A percentile compares a stretch with the other conserved stretches of the same genome.
Evolutionary conservation across 78 protist species (phyloP).

Genomic region (Dictyostelium purpureum): DNA sequence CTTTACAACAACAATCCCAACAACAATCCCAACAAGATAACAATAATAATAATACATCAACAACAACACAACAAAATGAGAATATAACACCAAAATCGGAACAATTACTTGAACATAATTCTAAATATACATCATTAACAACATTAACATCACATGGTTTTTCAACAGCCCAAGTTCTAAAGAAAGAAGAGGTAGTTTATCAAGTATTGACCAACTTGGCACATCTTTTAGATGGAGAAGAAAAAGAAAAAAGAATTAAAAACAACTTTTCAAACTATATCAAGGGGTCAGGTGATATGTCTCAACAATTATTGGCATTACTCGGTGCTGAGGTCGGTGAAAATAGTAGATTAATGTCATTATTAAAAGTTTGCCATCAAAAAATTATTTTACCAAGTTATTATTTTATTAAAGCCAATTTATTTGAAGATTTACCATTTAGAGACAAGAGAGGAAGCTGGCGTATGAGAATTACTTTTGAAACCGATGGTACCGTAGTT

Average conservation of each 20-base stretch:
- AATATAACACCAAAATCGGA: conserved; percentile 4
- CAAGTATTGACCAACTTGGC: conserved; percentile 31
- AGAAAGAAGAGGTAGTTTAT: conserved; percentile 62
- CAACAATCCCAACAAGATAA: not conserved
- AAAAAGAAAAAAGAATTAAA: conserved; percentile 32
- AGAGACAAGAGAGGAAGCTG: conserved; percentile 67
- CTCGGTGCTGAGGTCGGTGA: conserved; percentile 12
- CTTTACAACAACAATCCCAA: not conserved
- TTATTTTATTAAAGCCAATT: conserved; percentile 69
- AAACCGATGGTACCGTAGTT: conserved; percentile 24
- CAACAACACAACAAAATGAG: not conserved
- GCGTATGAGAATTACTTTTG: conserved; percentile 53
- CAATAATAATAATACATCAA: not conserved
- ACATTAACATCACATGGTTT: conserved; percentile 54
- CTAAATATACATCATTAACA: conserved; percentile 51
- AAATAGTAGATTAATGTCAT: conserved; percentile 19
- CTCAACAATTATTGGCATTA: conserved; percentile 22
- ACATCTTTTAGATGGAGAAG: conserved; percentile 44
- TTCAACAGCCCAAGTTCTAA: conserved; percentile 48
- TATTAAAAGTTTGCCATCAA: conserved; percentile 66
- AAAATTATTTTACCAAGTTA: conserved; percentile 58
- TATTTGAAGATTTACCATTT: conserved; percentile 69
- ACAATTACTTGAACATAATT: not conserved
- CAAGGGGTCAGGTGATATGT: conserved; percentile 49
- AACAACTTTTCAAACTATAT: conserved; percentile 14